Evolutionary conservation across 768 basidiomycete genomes (phyloP).

Genomic region (Termitomyces sp.): DNA sequence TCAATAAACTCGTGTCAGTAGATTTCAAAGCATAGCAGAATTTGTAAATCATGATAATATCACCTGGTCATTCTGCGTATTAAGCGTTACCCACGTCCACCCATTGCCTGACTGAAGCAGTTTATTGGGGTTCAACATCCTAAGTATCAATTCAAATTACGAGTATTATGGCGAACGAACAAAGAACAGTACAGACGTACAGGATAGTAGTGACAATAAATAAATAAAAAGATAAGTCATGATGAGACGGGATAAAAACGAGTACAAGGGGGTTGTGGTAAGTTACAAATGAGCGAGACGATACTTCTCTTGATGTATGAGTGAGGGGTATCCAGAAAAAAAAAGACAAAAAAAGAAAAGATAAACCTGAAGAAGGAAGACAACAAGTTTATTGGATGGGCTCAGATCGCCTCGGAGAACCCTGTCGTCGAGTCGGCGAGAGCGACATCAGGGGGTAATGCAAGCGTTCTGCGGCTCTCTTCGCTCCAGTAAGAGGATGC

Average conservation of each 20-base stretch:
- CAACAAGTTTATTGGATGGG: background rate
- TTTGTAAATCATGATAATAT: too few relatives aligned
- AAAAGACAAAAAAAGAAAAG: background rate
- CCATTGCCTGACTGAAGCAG: background rate
- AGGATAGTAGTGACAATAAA: background rate
- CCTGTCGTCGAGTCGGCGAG: background rate
- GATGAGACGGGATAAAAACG: background rate
- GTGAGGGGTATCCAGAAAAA: background rate
- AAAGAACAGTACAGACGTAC: background rate
- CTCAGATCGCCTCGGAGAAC: background rate
- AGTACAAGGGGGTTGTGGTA: background rate
- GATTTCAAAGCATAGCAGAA: too few relatives aligned
- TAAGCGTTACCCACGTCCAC: too few relatives aligned
- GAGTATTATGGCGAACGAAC: background rate
- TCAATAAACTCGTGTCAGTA: too few relatives aligned
- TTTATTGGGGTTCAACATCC: background rate
- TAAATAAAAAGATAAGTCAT: background rate
- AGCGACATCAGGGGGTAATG: background rate
- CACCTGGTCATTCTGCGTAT: too few relatives aligned
- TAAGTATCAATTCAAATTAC: too few relatives aligned
- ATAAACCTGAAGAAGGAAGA: background rate
- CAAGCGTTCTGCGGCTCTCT: background rate
- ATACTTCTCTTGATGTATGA: background rate
- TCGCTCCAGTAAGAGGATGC: constrained; percentile 2
- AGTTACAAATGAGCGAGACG: background rate